phyloP scores from a whole-genome alignment of 2,329 filamentous ascomycete species.

The Seiridium cupressi region DNA sequence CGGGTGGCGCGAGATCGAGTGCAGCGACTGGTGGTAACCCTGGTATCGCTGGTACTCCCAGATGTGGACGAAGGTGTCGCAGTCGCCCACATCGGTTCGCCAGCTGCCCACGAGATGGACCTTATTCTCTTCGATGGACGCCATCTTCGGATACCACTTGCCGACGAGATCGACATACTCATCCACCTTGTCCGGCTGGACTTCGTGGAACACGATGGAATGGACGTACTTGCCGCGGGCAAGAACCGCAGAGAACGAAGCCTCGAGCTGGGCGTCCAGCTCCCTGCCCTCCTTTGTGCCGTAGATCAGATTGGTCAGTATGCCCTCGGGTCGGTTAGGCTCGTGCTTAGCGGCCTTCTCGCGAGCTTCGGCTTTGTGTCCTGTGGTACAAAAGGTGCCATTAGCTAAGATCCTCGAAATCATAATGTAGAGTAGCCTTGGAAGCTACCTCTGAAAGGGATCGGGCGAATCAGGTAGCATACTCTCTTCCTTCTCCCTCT shows the following conservation, averaged over 20 bases:
- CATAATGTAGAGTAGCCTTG: too few species aligned
- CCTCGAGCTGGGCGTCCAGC: slow-evolving; percentile 92
- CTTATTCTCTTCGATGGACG: slow-evolving; percentile 80
- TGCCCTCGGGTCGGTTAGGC: slow-evolving; percentile 64
- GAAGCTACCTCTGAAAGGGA: not conserved
- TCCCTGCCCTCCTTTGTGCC: slow-evolving; percentile 94
- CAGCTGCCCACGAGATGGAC: slow-evolving; percentile 97
- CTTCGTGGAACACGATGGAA: slow-evolving; percentile 93
- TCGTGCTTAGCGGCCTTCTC: slow-evolving; percentile 54
- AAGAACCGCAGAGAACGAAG: slow-evolving; percentile 91
- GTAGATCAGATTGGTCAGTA: slow-evolving; percentile 87
- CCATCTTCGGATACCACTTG: slow-evolving; percentile 89
- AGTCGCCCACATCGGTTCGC: slow-evolving; percentile 96
- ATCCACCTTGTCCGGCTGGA: slow-evolving; percentile 92
- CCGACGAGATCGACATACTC: slow-evolving; percentile 91
- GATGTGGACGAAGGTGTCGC: slow-evolving; percentile 97
- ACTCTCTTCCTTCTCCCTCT: slow-evolving; percentile 88
- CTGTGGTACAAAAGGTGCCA: slow-evolving; percentile 41
- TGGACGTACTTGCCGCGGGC: slow-evolving; percentile 98
- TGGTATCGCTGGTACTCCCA: slow-evolving; percentile 99
- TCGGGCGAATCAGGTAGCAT: slow-evolving; percentile 38
- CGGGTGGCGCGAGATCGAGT: slow-evolving; percentile 79
- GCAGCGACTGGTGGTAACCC: slow-evolving; percentile 89
- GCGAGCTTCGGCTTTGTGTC: slow-evolving; percentile 56
- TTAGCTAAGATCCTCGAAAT: slow-evolving; percentile 28